Conservation (phyloP, 2,329 filamentous ascomycete genomes). For the Scedosporium boydii region DNA sequence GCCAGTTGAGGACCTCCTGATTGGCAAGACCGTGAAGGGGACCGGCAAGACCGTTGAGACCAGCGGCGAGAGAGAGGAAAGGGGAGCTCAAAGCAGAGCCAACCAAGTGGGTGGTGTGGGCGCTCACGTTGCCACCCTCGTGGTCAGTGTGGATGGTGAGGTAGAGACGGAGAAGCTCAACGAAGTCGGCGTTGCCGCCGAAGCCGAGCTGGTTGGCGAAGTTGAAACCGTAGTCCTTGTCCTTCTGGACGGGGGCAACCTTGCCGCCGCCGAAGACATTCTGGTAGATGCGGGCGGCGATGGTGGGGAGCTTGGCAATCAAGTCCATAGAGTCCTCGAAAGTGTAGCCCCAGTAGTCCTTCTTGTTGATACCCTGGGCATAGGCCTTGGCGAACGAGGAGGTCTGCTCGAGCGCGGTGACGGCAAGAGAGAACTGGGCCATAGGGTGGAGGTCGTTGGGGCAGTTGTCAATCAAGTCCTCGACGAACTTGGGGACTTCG, state of each 20-base stretch:
- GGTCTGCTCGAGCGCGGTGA: conserved; percentile 96
- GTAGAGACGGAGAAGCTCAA: conserved; percentile 98
- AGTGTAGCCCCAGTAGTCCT: conserved; percentile 98
- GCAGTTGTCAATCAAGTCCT: conserved; percentile 99
- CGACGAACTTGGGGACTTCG: conserved; percentile 93
- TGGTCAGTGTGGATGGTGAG: conserved; percentile 99
- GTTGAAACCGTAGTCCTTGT: conserved; percentile 99
- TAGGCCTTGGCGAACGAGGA: conserved; percentile 98
- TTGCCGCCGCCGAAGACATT: conserved; percentile 99
- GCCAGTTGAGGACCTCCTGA: conserved; percentile 99
- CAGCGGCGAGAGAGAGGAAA: conserved; percentile 91
- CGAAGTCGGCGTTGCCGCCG: conserved; percentile 87
- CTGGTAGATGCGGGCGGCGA: conserved; percentile 98
- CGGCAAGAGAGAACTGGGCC: conserved; percentile 97
- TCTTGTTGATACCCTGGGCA: conserved; percentile 98
- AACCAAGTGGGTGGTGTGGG: conserved; percentile 97
- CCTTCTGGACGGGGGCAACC: conserved; percentile 90
- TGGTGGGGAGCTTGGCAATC: conserved; percentile 98
- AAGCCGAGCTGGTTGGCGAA: conserved; percentile 99
- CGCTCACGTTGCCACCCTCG: conserved; percentile 97
- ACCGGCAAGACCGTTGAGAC: conserved; percentile 95
- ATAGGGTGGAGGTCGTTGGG: conserved; percentile 98
- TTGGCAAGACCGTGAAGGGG: conserved; percentile 98
- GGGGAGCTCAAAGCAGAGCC: conserved; percentile 94
- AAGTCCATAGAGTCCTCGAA: conserved; percentile 99